These are phyloP conservation scores for Ascocoryne sarcoides DNA, from an alignment of 2,329 filamentous ascomycete genomes.

Conservation along the genomic window DNA sequence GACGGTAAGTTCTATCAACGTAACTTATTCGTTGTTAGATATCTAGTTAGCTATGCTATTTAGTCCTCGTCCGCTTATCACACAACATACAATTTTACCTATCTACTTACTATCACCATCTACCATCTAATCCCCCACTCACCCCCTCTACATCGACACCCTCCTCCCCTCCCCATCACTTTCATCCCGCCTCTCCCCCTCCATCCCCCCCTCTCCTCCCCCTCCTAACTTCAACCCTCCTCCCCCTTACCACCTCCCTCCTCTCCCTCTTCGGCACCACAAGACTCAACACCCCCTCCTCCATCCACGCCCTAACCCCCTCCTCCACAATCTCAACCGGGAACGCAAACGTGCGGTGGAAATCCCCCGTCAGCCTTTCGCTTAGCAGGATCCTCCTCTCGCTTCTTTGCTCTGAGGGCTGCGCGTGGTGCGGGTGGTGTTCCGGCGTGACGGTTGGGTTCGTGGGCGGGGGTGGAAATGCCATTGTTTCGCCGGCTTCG, in stretches of 20 bases:
- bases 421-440: not conserved
- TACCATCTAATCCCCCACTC: no score
- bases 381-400: conserved; percentile 3
- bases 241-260: conserved; percentile 1
- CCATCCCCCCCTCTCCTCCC: conserved; percentile 2
- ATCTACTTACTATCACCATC: no score
- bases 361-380: conserved; percentile 8
- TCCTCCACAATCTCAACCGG: conserved; percentile 5
- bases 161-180: not conserved
- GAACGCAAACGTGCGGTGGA: conserved; percentile 11
- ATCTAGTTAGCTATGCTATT: no score
- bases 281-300: conserved; percentile 9
- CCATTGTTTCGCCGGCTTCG: no score
- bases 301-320: conserved; percentile 7
- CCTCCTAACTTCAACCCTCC: conserved; percentile 3
- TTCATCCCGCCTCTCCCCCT: not conserved
- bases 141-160: not conserved
- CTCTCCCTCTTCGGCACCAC: conserved; percentile 10
- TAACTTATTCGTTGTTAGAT: no score
- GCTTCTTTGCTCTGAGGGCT: not conserved
- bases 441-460: not conserved
- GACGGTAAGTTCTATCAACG: no score
- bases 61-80: no score
- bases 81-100: no score
- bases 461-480: not conserved